Evolutionary conservation across 495 filamentous ascomycete species (phyloP), one percentile per base, ranked within the genome.

Genomic region (Lichenothelia convexa): DNA sequence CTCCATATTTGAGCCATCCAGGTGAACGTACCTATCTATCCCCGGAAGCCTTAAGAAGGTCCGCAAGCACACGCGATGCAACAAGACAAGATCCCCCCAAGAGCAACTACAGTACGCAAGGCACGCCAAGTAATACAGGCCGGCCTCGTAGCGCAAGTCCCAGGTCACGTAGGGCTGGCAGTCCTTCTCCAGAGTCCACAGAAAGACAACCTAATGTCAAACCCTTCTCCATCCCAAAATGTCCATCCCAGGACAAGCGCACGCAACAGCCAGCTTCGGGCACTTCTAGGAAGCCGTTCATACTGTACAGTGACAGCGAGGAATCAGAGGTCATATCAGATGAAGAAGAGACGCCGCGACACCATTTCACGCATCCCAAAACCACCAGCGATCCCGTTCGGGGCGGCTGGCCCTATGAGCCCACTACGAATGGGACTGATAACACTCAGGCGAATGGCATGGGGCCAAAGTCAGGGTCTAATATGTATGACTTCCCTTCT

Each of bases 21-120:
- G 80, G 80, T 12, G 83, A 89, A 48, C 79, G 67, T 59, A 76
- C 71, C 0, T 63, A 64, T 41, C 60, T 72, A 39, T 54, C 54
- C 5, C 61, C 55, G 41, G 53, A 60, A 18, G 53, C 51, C 13
- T 43, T 72, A 11, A 51, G 54, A 8, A 59, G 64, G 29, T 62
- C 66, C 18, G 42, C 57, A 1, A 67, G 57, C 42, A 50, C 54
- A 38, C 60, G 66, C n/a, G 54, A 59, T 32, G 54, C 64, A 7
- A 49, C 64, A 8, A 55, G 59, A n/a, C n/a, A n/a, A n/a, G n/a
- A n/a, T n/a, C n/a, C n/a, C n/a, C n/a, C n/a, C n/a, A n/a, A n/a
- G 27, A 7, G 7, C 24, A 27, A 27, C 13, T 13, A 13, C 24
- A 27, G 7, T 27, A 13, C 36, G 43, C 6, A 17, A 22, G 16